Conservation (phyloP, 2,329 filamentous ascomycete genomes). For the Aureobasidium uvarum region DNA sequence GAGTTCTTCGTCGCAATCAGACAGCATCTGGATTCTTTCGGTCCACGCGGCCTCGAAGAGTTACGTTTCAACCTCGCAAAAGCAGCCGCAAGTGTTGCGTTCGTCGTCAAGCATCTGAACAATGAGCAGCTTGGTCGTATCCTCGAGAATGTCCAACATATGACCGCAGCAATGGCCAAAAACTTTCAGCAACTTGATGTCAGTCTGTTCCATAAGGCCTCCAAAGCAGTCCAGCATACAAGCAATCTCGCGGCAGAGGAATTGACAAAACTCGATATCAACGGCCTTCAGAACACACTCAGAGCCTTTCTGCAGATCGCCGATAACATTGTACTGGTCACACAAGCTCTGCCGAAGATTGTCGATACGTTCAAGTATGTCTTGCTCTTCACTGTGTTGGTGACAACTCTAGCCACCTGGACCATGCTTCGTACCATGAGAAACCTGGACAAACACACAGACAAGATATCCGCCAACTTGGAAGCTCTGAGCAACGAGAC, state of each 20-base stretch:
- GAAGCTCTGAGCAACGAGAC: background rate
- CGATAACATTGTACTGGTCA: background rate
- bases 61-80: background rate
- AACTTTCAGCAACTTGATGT: background rate
- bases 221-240: background rate
- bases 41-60: background rate
- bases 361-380: background rate
- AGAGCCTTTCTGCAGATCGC: background rate
- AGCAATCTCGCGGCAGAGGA: background rate
- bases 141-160: background rate
- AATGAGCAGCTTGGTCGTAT: background rate
- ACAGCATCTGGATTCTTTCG: background rate
- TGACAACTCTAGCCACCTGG: background rate
- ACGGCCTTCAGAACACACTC: background rate
- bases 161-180: background rate
- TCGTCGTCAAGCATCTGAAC: background rate
- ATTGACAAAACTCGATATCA: background rate
- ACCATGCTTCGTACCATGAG: background rate
- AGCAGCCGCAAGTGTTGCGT: background rate
- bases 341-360: background rate
- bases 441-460: background rate
- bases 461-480: background rate
- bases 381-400: background rate
- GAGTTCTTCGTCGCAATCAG: slow-evolving; percentile 4
- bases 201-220: background rate